Percentiles rank a stretch among this genome's conserved stretches.
Conservation (phyloP, 202 grass and related monocot species). For the Eragrostis tef region DNA sequence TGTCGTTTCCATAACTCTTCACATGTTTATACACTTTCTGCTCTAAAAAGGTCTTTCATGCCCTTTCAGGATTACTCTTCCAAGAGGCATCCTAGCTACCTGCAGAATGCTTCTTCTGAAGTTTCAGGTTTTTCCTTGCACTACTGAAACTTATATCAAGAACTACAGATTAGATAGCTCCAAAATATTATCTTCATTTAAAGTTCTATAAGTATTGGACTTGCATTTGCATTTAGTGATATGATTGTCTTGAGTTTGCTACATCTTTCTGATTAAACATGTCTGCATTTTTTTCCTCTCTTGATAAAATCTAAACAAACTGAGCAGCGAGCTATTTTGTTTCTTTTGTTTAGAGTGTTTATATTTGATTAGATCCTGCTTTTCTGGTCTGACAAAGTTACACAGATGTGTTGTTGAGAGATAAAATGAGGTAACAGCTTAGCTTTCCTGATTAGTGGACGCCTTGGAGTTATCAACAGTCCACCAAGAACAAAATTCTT, state of each 20-base stretch:
- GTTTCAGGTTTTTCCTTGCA: neutral
- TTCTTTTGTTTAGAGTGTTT: neutral
- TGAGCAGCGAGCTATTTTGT: neutral
- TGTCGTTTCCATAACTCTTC: neutral
- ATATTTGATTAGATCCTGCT: neutral
- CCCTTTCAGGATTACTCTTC: neutral
- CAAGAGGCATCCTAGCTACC: neutral
- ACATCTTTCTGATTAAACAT: too few species aligned
- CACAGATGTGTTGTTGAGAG: neutral
- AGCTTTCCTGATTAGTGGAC: neutral
- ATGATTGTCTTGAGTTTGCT: too few species aligned
- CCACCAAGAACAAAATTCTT: too few species aligned
- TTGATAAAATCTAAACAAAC: neutral
- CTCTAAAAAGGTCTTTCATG: neutral
- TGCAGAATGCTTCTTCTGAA: too few species aligned
- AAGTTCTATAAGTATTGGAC: too few species aligned
- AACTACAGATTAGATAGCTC: too few species aligned
- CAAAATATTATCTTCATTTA: too few species aligned
- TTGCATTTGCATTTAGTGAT: neutral
- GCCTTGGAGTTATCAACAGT: too few species aligned
- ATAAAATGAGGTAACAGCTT: neutral
- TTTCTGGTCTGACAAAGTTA: neutral
- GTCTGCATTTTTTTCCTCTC: neutral
- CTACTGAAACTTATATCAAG: too few species aligned
- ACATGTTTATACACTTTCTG: neutral